Conservation (phyloP, 805 yeast species). For the Schizosaccharomyces octosporus region DNA sequence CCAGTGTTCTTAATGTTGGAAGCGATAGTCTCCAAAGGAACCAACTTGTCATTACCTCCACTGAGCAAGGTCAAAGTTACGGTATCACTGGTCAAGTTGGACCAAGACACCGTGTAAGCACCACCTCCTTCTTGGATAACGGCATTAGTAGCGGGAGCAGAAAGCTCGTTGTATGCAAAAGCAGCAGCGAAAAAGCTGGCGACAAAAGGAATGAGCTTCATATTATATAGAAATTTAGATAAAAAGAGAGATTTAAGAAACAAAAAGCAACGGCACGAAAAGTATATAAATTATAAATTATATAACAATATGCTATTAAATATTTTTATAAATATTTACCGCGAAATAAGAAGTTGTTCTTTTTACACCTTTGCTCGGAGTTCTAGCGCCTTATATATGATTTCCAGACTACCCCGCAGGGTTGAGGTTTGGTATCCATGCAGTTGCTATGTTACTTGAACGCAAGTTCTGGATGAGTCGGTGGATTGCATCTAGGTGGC, state of each 20-base stretch:
- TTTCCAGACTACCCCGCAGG: no score
- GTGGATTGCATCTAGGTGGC: no score
- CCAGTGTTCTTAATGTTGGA: background rate
- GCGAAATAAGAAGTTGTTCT: no score
- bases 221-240: background rate
- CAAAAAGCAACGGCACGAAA: background rate
- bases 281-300: background rate
- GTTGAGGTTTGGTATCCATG: no score
- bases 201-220: background rate
- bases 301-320: no score
- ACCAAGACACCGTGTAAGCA: conserved; percentile 13
- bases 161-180: conserved; percentile 12
- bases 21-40: background rate
- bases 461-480: no score
- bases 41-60: background rate
- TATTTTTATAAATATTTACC: no score
- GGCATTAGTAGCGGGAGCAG: conserved; percentile 12
- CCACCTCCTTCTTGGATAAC: conserved; percentile 12
- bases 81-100: conserved; percentile 12
- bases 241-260: no score
- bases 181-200: background rate
- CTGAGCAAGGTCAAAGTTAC: conserved; percentile 1
- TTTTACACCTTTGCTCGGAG: no score
- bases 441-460: no score
- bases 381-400: no score